Percentiles rank a stretch among this genome's conserved stretches.
Evolutionary conservation across 2,329 filamentous ascomycete species (phyloP).

Genomic region (Fusarium sp.): DNA sequence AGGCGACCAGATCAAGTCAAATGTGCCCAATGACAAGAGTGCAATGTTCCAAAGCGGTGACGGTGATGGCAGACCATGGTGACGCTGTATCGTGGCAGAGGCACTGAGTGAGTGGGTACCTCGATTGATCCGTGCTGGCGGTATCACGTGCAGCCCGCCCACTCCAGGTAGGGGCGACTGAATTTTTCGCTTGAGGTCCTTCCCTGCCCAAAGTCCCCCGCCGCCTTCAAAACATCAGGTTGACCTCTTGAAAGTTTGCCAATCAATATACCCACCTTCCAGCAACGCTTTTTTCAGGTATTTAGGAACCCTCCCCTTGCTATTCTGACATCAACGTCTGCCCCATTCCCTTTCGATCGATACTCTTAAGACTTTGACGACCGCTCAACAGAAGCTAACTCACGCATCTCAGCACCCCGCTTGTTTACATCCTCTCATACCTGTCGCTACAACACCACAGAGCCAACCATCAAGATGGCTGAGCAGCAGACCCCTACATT

Average conservation of each 20-base stretch:
- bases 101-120: constrained; percentile 35
- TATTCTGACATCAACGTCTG: constrained; percentile 32
- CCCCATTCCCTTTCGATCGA: constrained; percentile 26
- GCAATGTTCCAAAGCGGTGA: constrained; percentile 50
- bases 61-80: constrained; percentile 37
- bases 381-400: constrained; percentile 53
- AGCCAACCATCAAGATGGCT: constrained; percentile 72
- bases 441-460: constrained; percentile 47
- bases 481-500: constrained; percentile 80
- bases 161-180: constrained; percentile 54
- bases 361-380: constrained; percentile 32
- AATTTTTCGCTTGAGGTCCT: constrained; percentile 61
- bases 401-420: constrained; percentile 58
- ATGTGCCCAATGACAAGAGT: constrained; percentile 44
- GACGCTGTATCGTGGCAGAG: constrained; percentile 37
- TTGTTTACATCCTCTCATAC: constrained; percentile 63
- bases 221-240: constrained; percentile 61
- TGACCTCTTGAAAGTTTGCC: constrained; percentile 56
- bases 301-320: constrained; percentile 43
- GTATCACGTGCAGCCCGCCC: constrained; percentile 56
- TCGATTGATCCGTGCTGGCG: too few relatives aligned
- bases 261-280: constrained; percentile 53
- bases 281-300: constrained; percentile 50
- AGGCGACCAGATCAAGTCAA: constrained; percentile 21
- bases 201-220: constrained; percentile 59